Conservation (phyloP, 2,329 filamentous ascomycete species). For the Phialophora macrospora region DNA sequence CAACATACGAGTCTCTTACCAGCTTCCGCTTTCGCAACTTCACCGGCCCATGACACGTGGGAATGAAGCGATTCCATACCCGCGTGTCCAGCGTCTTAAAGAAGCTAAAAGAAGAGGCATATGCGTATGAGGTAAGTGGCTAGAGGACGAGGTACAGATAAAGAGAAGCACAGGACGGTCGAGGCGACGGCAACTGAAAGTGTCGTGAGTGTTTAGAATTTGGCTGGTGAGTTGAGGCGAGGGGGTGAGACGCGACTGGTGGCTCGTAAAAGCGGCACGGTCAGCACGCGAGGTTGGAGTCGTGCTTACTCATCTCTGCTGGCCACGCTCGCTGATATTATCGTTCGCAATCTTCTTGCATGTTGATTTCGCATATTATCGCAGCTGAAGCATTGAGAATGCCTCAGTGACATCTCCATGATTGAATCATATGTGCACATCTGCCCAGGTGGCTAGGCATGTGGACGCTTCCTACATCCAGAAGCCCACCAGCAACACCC, state of each 20-base stretch:
- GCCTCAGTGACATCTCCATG: no score
- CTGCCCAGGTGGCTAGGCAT: no score
- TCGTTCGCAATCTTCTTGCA: no score
- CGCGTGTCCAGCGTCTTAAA: background rate
- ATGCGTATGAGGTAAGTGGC: background rate
- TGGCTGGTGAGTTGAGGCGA: no score
- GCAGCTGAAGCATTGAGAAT: no score
- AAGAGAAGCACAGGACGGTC: background rate
- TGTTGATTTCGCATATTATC: no score
- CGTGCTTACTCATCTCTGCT: no score
- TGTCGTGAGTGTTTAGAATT: background rate
- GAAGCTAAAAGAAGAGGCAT: background rate
- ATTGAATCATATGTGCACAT: no score
- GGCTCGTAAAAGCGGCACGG: background rate
- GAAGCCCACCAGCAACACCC: background rate
- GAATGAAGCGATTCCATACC: background rate
- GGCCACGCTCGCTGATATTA: no score
- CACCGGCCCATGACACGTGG: background rate
- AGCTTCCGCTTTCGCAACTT: background rate
- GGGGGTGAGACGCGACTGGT: no score
- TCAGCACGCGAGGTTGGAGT: background rate
- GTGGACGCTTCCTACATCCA: no score
- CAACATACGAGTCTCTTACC: background rate
- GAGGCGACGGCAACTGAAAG: background rate
- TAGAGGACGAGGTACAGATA: no score